These are phyloP conservation scores for Pholiota microspora DNA, from an alignment of 768 basidiomycete species.

Conservation along the genomic window DNA sequence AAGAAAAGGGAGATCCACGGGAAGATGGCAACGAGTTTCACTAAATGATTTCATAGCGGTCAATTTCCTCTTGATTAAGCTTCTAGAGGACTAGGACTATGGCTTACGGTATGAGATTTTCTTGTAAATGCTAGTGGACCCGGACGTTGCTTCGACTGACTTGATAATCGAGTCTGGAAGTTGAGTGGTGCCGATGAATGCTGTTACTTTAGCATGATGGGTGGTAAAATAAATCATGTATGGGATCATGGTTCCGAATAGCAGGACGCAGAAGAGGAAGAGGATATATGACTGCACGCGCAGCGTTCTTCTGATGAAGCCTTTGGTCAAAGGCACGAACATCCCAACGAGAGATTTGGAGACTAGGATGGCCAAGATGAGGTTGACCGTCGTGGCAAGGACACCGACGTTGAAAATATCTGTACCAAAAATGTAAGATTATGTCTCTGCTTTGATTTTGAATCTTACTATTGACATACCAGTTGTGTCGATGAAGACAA, in stretches of 20 bases:
- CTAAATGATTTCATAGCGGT: slow-evolving; percentile 27
- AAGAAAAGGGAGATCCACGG: slow-evolving; percentile 42
- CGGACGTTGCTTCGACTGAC: slow-evolving; percentile 31
- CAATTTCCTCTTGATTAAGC: background rate
- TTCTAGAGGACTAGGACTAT: background rate
- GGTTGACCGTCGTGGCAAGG: slow-evolving; percentile 24
- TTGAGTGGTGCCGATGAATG: slow-evolving; percentile 33
- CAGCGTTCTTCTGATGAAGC: slow-evolving; percentile 14
- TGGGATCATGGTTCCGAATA: slow-evolving; percentile 48
- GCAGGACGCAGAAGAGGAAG: slow-evolving; percentile 14
- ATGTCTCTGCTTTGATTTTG: too few species aligned
- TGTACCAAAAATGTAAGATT: slow-evolving; percentile 19
- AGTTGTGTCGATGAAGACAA: slow-evolving; percentile 35
- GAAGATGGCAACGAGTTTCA: slow-evolving; percentile 45
- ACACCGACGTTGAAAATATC: slow-evolving; percentile 39
- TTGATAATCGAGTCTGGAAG: slow-evolving; percentile 38
- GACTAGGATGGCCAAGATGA: slow-evolving; percentile 20
- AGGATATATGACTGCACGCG: slow-evolving; percentile 15
- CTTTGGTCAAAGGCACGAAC: slow-evolving; percentile 14
- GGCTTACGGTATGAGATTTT: slow-evolving; percentile 47
- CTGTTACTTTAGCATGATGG: slow-evolving; percentile 38
- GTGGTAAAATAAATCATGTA: slow-evolving; percentile 46
- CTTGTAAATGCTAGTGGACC: slow-evolving; percentile 41
- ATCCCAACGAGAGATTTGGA: slow-evolving; percentile 17
- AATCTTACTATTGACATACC: slow-evolving; percentile 22